Evolutionary conservation across 352 stramenopile genomes (phyloP), one percentile per base, ranked within the genome.

Genomic region (Pythium folliculosum): DNA sequence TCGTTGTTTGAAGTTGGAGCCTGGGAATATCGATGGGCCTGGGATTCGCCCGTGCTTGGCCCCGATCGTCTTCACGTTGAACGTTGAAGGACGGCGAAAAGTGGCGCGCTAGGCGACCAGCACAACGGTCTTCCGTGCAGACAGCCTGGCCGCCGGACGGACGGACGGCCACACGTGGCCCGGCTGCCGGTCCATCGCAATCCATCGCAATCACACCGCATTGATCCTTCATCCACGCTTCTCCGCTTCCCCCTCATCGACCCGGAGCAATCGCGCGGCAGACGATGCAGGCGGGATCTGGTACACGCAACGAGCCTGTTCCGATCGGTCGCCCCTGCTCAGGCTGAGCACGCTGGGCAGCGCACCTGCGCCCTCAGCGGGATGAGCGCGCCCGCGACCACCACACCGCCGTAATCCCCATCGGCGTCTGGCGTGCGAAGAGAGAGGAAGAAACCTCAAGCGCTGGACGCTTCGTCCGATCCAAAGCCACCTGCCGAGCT

Each of bases 41-140:
- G 40, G 40, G 40, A 47, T 47, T 21, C 40, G 40, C 40, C 40
- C 40, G 40, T 47, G 40, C 40, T 47, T 47, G 40, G 40, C 40
- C 40, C 17, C 40, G 40, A 47, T 9, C 40, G 40, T 6, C 17
- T 47, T 7, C 40, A 47, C 40, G 40, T 47, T 47, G 40, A 47
- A 47, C 40, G 40, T 47, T 47, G 40, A 47, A 47, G 40, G 40
- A 47, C 40, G 40, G 40, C 19, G 40, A 21, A 21, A 30, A 13
- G 23, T 32, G 17, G 44, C 6, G 27, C 49, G 49, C 49, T 55
- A 55, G 2, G 30, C 49, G 49, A 55, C 49, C 49, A 55, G 22
- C 49, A 55, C 49, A 19, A n/a, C 2, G 22, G 13, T 47, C 40
- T 47, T 47, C 14, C 40, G 13, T 21, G 40, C 40, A 47, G 40